Evolutionary conservation across 768 basidiomycete species (phyloP).

Genomic region (Baorangia bicolor): DNA sequence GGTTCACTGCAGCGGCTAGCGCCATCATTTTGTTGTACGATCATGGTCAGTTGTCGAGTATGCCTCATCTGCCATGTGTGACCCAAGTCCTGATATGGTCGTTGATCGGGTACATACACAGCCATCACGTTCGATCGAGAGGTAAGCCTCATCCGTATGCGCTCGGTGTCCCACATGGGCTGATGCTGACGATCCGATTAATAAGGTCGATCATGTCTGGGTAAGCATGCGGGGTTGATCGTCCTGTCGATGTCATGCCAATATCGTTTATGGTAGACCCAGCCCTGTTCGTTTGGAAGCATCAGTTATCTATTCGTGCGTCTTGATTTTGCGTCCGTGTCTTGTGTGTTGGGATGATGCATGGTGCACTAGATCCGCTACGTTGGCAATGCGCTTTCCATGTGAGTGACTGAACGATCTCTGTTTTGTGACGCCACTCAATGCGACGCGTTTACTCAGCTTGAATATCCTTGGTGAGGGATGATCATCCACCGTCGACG

Average conservation of each 20-base stretch:
- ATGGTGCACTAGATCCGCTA: slow-evolving; percentile 20
- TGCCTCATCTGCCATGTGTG: no score
- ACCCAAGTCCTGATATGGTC: no score
- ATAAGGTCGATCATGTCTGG: slow-evolving; percentile 22
- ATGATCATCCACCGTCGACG: not conserved
- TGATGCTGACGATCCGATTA: not conserved
- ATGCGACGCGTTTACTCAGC: not conserved
- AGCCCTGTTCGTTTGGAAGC: slow-evolving; percentile 11
- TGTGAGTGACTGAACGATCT: slow-evolving; percentile 7
- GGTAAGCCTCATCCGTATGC: slow-evolving; percentile 1
- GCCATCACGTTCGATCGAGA: slow-evolving; percentile 18
- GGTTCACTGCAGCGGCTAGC: slow-evolving; percentile 8
- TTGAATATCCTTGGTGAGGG: slow-evolving; percentile 11
- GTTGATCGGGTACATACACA: not conserved
- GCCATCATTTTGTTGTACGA: slow-evolving; percentile 18
- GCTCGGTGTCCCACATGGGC: not conserved
- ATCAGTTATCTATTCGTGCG: slow-evolving; percentile 21
- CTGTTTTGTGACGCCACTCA: not conserved
- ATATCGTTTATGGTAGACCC: slow-evolving; percentile 2
- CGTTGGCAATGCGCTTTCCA: slow-evolving; percentile 15
- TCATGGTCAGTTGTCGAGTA: slow-evolving; percentile 18
- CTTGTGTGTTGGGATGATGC: no score
- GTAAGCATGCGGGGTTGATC: not conserved
- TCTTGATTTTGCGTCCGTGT: no score
- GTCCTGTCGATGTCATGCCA: not conserved